Evolutionary conservation across 306 rosid genomes (phyloP), one percentile per base, ranked within the genome.

Genomic region (Abrus pulchellus): DNA sequence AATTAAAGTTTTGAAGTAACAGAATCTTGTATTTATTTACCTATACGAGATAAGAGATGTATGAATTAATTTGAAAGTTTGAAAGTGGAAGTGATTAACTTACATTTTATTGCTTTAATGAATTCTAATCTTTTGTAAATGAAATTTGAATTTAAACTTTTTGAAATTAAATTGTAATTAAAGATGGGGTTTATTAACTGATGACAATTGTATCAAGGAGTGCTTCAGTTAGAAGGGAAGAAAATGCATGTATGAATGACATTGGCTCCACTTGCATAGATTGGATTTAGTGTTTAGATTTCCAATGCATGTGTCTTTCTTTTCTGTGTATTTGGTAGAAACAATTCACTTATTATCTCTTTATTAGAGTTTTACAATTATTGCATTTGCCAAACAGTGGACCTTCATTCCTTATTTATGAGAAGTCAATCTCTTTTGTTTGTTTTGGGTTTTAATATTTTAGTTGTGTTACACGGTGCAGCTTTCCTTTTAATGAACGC

Each of bases 391-490:
- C 34, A 76, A 60, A 30, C 27, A 40, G 61, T 50, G 61, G 68
- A 11, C 20, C 9, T 6, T 52, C 64, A 1, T 45, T 67, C 61
- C 34, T 71, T 61, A 20, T 45, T 47, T 57, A 13, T 57, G 71
- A 79, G 75, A 54, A 62, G 48, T 43, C 11, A 20, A 34, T 65
- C 30, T 44, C 38, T 40, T 52, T 27, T 56, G 56, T 63, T 68
- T 11, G 48, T 41, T 47, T 36, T 54, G 69, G 61, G 34, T 67
- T 76, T 55, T n/a, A 82, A 75, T 50, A 52, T 36, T 80, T 83
- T 72, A 13, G 45, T 10, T 77, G 74, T 48, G 59, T 70, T 50
- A 62, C 60, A 53, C 14, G 79, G 7, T 47, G 3, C 33, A 59
- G 27, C 72, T 20, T 59, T 60, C 29, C 29, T 38, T 67, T 52